phyloP scores from a whole-genome alignment of 2,329 filamentous ascomycete genomes.

The Ilyonectria destructans region DNA sequence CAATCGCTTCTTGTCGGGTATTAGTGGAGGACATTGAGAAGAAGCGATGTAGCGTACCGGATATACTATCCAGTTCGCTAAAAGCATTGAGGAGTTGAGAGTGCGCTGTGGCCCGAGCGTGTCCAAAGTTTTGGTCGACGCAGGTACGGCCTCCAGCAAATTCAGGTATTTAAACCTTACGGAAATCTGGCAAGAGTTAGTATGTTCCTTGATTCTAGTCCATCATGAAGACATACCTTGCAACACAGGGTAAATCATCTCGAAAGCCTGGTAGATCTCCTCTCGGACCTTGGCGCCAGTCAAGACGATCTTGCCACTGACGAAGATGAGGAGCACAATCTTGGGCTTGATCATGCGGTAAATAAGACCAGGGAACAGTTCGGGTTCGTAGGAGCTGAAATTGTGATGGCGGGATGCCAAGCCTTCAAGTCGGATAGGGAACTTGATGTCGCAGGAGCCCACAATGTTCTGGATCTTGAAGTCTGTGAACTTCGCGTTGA shows the following conservation, averaged over 20 bases:
- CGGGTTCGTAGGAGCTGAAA: conserved; percentile 99
- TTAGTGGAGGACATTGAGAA: too few species aligned
- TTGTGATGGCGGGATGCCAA: conserved; percentile 98
- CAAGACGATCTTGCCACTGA: conserved; percentile 97
- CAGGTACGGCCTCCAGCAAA: conserved; percentile 24
- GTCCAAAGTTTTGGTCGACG: conserved; percentile 9
- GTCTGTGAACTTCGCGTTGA: conserved; percentile 99
- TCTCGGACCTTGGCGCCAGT: conserved; percentile 98
- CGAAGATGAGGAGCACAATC: conserved; percentile 98
- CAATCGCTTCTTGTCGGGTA: too few species aligned
- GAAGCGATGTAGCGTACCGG: too few species aligned
- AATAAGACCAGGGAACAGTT: conserved; percentile 98
- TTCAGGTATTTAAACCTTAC: conserved; percentile 65
- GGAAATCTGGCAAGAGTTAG: conserved; percentile 64
- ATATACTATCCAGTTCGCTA: too few species aligned
- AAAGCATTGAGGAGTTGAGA: too few species aligned
- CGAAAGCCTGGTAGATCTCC: conserved; percentile 97
- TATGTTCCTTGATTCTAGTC: not conserved
- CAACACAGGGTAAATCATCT: conserved; percentile 97
- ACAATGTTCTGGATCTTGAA: conserved; percentile 99
- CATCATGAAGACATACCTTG: conserved; percentile 73
- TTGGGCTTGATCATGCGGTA: conserved; percentile 99
- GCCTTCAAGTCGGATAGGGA: conserved; percentile 96
- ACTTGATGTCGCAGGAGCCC: conserved; percentile 99
- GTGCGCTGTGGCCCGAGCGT: too few species aligned